Evolutionary conservation across 106 monocot species (phyloP), one percentile per base, ranked within the genome.

Genomic region (Acanthochlamys bracteata): DNA sequence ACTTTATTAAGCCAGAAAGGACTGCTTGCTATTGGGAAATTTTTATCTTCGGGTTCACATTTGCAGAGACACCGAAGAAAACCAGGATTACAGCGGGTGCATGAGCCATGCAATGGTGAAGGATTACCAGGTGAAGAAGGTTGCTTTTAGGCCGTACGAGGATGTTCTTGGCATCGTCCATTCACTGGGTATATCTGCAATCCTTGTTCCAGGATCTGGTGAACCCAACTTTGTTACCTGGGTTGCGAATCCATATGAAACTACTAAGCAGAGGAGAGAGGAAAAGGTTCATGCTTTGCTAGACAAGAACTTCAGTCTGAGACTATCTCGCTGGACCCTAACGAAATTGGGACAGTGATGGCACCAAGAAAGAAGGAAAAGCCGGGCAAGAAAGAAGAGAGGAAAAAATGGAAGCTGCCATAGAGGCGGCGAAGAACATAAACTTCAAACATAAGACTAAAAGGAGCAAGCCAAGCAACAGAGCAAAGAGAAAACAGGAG

Each of bases 1-100:
- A n/a, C n/a, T n/a, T n/a, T n/a, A n/a, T 96, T 90, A 64, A 96
- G 95, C 41, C 90, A 96, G 61, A 91, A 78, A 64, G 88, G 95
- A 4, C 70, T 96, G 65, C 84, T 96, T 3, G 90, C 90, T 4
- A 25, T 86, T 11, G 82, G 69, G 8, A 83, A 72, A 56, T 76
- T 82, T 45, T 90, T n/a, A n/a, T n/a, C n/a, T 90, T 55, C 68
- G 60, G 17, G 78, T 96, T 8, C 73, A 91, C 4, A 74, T 96
- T 66, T 88, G 82, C 82, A 90, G 56, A 65, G 95, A 96, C 52
- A 62, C 78, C 0, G 25, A 4, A 1, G 67, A 73, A 4, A 54
- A 70, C 55, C 83, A 82, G 20, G 65, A 80, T 24, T 95, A 87
- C 55, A 49, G 58, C 16, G 71, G 60, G 10, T 96, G 90, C 62